Percentiles rank a stretch among this genome's conserved stretches.
Conservation (phyloP, 2,329 filamentous ascomycete genomes). For the Drechslerella stenobrocha region DNA sequence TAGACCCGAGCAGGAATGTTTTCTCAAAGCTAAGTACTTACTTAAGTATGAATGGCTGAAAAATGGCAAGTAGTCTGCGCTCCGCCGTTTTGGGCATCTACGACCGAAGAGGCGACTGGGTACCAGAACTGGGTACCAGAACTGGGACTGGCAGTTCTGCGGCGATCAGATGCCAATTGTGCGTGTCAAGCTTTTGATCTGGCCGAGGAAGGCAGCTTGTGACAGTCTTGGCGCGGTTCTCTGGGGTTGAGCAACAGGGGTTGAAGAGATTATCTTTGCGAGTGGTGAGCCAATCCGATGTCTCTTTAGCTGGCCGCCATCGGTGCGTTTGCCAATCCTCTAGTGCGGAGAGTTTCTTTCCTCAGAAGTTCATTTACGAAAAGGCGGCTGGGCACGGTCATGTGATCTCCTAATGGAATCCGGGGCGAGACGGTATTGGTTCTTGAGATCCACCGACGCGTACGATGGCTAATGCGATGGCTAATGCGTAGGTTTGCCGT, state of each 20-base stretch:
- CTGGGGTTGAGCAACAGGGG: conserved; percentile 28
- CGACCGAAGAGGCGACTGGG: conserved; percentile 35
- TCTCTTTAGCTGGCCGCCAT: neutral
- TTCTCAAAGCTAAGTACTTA: conserved; percentile 15
- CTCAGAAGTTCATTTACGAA: too few relatives aligned
- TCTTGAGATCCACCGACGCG: too few relatives aligned
- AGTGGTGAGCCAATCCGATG: neutral
- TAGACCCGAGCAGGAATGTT: neutral
- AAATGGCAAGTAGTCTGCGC: conserved; percentile 12
- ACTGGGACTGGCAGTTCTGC: conserved; percentile 11
- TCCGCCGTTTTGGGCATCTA: conserved; percentile 39
- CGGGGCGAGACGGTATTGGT: too few relatives aligned
- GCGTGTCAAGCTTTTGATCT: conserved; percentile 38
- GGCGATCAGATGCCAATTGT: conserved; percentile 41
- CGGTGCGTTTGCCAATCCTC: neutral
- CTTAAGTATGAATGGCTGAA: too few relatives aligned
- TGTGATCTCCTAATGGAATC: too few relatives aligned
- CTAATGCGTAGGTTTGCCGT: too few relatives aligned
- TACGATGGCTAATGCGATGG: too few relatives aligned
- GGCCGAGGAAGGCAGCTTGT: conserved; percentile 49
- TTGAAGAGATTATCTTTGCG: neutral
- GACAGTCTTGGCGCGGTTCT: conserved; percentile 37
- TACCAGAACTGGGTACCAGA: too few relatives aligned
- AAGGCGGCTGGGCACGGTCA: too few relatives aligned
- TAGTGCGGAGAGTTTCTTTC: neutral